Base-by-base conservation (phyloP, 805 yeast genomes). In the Saturnispora quitensis region DNA sequence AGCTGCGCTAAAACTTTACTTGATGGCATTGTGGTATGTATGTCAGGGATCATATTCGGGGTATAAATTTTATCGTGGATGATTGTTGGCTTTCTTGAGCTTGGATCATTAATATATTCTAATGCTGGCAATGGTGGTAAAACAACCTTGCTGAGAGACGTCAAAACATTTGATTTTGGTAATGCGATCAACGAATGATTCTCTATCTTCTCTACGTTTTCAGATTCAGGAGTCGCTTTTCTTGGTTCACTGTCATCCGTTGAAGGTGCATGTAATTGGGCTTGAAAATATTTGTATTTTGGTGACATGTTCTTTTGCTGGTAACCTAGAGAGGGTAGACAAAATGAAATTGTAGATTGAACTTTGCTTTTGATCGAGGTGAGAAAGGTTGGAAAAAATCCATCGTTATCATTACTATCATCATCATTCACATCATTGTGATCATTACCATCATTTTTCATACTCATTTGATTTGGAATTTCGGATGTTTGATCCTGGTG, bases 11-110 rank as follows among this genome's bases (percentile, higher is more conserved):
- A 17, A 2, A 50, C 44, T 2, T 48, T 24, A 22, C 45, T 49
- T 20, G 67, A 68, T 22, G 58, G 67, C 58, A 58, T 69, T 62
- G 40, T 69, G 54, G 50, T 50, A 47, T 56, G 57, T 40, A 38
- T 53, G 35, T 42, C 53, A 9, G 72, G 71, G 36, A 72, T 61
- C 45, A 68, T 57, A 27, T 75, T 75, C 1, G 96, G 96, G 4
- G 85, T 62, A 62, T 91, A 91, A 0, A 85, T 67, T 57, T 84
- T 81, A 62, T 91, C 98, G 62, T 93, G 97, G 43, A 91, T 70
- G 24, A 91, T 84, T 1, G 82, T 78, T 9, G 80, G 79, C 5
- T 58, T 49, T 44, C 98, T 72, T 1, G 75, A 60, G 0, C 66
- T 65, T 0, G 97, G 97, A 57, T 88, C 79, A 24, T 74, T 76